Conservation (phyloP, 192 early-diverging fungal species). For the Coemansia sp. region DNA sequence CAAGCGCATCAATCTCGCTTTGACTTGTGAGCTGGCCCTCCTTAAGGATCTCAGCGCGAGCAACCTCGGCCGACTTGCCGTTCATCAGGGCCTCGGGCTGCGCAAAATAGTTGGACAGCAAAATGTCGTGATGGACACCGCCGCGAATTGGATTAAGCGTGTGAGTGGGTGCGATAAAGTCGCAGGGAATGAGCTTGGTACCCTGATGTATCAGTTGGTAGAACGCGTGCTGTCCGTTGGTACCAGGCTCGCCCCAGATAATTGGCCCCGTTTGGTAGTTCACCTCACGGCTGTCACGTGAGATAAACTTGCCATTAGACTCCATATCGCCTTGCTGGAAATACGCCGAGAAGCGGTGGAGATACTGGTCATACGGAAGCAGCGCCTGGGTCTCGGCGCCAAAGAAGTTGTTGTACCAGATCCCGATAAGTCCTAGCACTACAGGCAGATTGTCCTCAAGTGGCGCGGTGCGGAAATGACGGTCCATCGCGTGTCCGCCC, state of each 20-base stretch:
- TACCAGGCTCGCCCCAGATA: slow-evolving; percentile 99
- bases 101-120: slow-evolving; percentile 99
- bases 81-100: slow-evolving; percentile 97
- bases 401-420: slow-evolving; percentile 99
- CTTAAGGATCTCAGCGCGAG: slow-evolving; percentile 74
- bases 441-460: slow-evolving; percentile 93
- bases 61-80: slow-evolving; percentile 81
- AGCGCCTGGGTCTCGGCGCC: slow-evolving; percentile 91
- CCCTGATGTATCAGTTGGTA: slow-evolving; percentile 99
- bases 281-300: slow-evolving; percentile 76
- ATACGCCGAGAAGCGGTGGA: slow-evolving; percentile 97
- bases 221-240: slow-evolving; percentile 99
- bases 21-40: slow-evolving; percentile 51
- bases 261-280: slow-evolving; percentile 91
- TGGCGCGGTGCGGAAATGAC: slow-evolving; percentile 88
- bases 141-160: slow-evolving; percentile 88
- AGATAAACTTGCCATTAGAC: slow-evolving; percentile 94
- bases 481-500: slow-evolving; percentile 96
- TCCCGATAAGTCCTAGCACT: slow-evolving; percentile 80
- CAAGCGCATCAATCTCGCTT: slow-evolving; percentile 63
- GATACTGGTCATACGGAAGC: slow-evolving; percentile 98
- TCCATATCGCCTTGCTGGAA: slow-evolving; percentile 99
- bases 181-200: slow-evolving; percentile 92
- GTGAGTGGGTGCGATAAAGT: slow-evolving; percentile 94
- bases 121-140: slow-evolving; percentile 88